phyloP scores from a whole-genome alignment of 345 rosid genomes.

The Corymbia maculata region DNA sequence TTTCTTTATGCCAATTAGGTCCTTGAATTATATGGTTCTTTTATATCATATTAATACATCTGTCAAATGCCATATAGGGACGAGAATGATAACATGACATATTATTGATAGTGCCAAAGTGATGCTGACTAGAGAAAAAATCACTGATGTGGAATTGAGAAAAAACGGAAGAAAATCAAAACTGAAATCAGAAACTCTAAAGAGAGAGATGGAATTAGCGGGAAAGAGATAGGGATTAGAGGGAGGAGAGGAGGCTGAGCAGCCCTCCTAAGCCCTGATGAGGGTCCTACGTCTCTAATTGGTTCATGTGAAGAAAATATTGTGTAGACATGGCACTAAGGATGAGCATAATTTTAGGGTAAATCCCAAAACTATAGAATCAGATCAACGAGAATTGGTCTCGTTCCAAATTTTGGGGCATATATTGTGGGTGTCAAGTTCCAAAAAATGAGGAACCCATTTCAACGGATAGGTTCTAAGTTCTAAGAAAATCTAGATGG shows the following conservation, averaged over 20 bases:
- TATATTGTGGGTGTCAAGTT: too few relatives aligned
- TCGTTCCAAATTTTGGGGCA: too few relatives aligned
- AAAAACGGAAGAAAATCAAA: neutral
- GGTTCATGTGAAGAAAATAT: neutral
- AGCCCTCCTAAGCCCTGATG: neutral
- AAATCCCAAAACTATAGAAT: too few relatives aligned
- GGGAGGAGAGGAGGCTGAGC: neutral
- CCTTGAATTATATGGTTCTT: neutral
- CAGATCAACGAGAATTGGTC: neutral
- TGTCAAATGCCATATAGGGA: neutral
- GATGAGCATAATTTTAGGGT: neutral
- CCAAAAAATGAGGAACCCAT: too few relatives aligned
- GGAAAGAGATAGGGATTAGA: neutral
- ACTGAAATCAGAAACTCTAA: neutral
- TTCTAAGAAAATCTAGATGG: neutral
- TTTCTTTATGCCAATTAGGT: neutral
- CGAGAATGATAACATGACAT: neutral
- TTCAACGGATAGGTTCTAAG: neutral
- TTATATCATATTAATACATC: neutral
- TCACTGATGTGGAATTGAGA: neutral
- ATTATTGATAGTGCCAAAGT: neutral
- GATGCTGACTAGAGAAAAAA: neutral
- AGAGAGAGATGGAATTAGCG: neutral
- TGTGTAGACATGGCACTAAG: neutral
- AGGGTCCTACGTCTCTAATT: neutral